Evolutionary conservation across 1,139 yeast genomes (phyloP).

Genomic region (Saccharomycopsis phalli): DNA sequence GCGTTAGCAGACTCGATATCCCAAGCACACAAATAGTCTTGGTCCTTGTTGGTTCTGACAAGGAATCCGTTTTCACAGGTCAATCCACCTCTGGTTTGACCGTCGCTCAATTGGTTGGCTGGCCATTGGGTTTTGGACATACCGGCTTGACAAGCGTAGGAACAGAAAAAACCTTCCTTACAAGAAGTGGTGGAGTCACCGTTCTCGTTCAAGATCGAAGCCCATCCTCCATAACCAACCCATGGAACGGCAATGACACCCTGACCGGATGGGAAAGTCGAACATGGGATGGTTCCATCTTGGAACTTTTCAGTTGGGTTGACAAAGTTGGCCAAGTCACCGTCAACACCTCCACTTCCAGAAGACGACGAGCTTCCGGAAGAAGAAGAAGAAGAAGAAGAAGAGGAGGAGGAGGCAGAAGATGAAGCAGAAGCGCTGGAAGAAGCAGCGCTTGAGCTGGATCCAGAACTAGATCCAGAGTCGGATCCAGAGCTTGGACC

Average conservation of each 20-base stretch:
- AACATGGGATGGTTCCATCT: conserved; percentile 57
- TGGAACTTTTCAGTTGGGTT: conserved; percentile 46
- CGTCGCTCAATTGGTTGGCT: conserved; percentile 55
- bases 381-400: conserved; percentile 24
- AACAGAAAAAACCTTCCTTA: conserved; percentile 69
- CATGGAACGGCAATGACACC: conserved; percentile 58
- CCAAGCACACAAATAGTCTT: conserved; percentile 68
- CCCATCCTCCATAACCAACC: conserved; percentile 64
- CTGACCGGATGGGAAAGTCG: conserved; percentile 55
- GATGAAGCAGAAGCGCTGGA: conserved; percentile 25
- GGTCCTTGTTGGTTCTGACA: conserved; percentile 53
- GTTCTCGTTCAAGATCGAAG: conserved; percentile 61
- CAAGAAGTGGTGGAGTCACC: conserved; percentile 57
- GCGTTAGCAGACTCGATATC: conserved; percentile 57
- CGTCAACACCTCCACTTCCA: conserved; percentile 34
- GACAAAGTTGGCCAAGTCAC: conserved; percentile 47
- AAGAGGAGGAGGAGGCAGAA: conserved; percentile 26
- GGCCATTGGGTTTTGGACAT: conserved; percentile 92
- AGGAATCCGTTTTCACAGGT: conserved; percentile 60
- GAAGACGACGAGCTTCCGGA: conserved; percentile 26
- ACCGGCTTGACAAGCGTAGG: conserved; percentile 84
- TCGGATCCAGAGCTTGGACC: conserved; percentile 22
- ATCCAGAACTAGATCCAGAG: too few species aligned
- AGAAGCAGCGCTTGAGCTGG: conserved; percentile 26
- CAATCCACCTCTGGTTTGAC: conserved; percentile 77